Evolutionary conservation across 345 rosid species (phyloP).

Genomic region (Anacardium occidentale): DNA sequence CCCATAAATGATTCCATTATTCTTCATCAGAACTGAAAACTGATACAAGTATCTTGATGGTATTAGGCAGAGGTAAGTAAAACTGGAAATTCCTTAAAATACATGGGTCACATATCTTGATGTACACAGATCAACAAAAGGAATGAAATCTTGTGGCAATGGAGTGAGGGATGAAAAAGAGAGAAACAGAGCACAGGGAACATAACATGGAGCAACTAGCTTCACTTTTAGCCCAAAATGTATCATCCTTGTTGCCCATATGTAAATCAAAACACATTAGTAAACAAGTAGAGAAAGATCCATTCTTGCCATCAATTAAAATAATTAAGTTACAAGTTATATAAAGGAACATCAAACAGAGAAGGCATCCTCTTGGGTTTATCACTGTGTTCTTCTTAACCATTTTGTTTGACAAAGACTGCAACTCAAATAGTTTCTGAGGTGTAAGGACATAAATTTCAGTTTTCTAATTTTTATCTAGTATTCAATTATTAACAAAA

Average conservation of each 20-base stretch:
- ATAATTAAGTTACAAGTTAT: too few relatives aligned
- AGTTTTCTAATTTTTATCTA: background rate
- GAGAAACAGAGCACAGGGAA: too few relatives aligned
- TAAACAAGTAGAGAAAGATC: background rate
- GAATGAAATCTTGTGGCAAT: background rate
- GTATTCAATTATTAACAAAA: background rate
- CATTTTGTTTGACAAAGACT: background rate
- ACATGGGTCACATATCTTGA: background rate
- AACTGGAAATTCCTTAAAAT: background rate
- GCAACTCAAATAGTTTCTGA: background rate
- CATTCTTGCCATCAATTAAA: background rate
- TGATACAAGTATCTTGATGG: background rate
- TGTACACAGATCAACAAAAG: background rate
- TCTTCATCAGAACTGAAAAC: background rate
- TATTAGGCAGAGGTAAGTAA: background rate
- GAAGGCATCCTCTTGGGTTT: background rate
- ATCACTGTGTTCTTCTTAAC: background rate
- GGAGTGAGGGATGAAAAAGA: background rate
- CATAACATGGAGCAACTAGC: too few relatives aligned
- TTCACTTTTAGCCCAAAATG: background rate
- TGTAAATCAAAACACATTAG: background rate
- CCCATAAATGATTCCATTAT: background rate
- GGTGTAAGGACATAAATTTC: background rate
- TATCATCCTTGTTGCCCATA: background rate
- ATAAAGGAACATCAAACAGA: background rate